Conservation (phyloP, 768 basidiomycete genomes). For the Mycena epipterygia region DNA sequence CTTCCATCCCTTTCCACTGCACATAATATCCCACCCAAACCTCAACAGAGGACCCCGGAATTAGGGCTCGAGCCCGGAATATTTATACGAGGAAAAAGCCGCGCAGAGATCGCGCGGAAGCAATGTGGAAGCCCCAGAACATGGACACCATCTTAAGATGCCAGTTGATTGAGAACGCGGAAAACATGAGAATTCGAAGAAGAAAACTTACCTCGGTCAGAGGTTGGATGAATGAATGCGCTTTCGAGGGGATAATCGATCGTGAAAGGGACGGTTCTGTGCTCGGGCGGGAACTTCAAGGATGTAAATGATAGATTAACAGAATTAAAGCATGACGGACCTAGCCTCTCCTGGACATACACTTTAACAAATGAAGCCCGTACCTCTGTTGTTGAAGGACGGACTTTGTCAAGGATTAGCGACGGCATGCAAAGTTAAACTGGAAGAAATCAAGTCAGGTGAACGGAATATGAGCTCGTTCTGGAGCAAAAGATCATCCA, state of each 20-base stretch:
- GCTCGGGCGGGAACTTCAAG: neutral
- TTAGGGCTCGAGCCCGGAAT: no score
- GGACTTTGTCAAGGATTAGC: constrained; percentile 6
- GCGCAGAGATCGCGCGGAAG: neutral
- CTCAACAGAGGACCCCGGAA: no score
- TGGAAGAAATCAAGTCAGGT: constrained; percentile 9
- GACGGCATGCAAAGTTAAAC: neutral
- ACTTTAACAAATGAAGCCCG: constrained; percentile 6
- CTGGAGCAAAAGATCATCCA: constrained; percentile 9
- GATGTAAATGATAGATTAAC: constrained; percentile 11
- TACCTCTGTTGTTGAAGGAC: constrained; percentile 7
- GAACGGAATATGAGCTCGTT: constrained; percentile 12
- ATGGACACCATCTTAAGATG: neutral
- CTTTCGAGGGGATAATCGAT: constrained; percentile 2
- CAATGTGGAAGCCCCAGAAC: neutral
- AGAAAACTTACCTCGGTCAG: neutral
- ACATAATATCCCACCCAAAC: no score
- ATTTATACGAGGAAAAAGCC: constrained; percentile 14
- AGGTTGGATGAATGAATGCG: constrained; percentile 5
- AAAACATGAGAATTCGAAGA: neutral
- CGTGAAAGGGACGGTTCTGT: neutral
- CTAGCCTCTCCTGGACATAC: neutral
- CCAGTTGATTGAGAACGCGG: neutral
- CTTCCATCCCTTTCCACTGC: no score
- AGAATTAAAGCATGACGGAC: neutral